phyloP scores from a whole-genome alignment of 495 filamentous ascomycete genomes.

The Amphirosellinia nigrospora region DNA sequence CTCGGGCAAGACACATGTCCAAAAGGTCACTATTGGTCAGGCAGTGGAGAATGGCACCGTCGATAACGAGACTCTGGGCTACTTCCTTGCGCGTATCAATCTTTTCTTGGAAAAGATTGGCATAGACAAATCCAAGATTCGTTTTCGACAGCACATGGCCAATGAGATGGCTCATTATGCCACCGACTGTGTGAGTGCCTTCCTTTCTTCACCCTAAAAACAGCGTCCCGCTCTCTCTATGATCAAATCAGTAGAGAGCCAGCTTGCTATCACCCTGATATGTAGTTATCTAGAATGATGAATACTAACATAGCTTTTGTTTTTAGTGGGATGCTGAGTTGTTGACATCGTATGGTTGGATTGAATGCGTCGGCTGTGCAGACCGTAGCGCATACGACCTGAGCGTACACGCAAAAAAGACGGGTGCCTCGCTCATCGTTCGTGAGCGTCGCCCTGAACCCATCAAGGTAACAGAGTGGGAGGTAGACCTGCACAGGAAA shows the following conservation, averaged over 20 bases:
- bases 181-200: conserved; percentile 55
- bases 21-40: conserved; percentile 61
- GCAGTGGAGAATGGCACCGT: conserved; percentile 65
- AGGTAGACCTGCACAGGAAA: conserved; percentile 67
- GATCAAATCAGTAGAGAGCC: no score
- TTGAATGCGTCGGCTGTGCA: conserved; percentile 74
- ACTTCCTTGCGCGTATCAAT: conserved; percentile 70
- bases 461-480: conserved; percentile 64
- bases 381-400: conserved; percentile 73
- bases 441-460: conserved; percentile 63
- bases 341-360: conserved; percentile 70
- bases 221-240: no score
- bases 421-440: conserved; percentile 64
- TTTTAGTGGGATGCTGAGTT: conserved; percentile 68
- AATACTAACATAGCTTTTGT: conserved; percentile 9
- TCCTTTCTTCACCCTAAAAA: not conserved
- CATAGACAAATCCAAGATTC: conserved; percentile 64
- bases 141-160: conserved; percentile 74
- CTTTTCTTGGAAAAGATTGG: conserved; percentile 68
- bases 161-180: conserved; percentile 80
- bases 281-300: not conserved
- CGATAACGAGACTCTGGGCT: conserved; percentile 74
- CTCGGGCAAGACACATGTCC: conserved; percentile 62
- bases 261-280: no score
- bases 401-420: conserved; percentile 67